Evolutionary conservation across 257 asterid species (phyloP).

Genomic region (Solanum clarkiae): DNA sequence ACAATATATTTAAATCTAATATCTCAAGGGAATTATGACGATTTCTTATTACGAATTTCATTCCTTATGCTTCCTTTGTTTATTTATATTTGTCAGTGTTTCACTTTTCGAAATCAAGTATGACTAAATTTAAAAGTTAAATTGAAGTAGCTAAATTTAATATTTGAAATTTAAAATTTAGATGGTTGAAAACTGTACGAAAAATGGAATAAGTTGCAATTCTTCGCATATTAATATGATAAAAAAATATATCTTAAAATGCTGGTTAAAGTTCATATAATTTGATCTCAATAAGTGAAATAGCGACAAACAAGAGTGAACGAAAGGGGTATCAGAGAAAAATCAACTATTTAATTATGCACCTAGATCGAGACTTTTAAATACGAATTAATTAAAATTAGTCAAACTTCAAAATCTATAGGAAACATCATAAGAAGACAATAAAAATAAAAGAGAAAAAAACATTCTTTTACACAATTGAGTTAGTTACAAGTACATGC

Average conservation of each 20-base stretch:
- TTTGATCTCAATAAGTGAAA: too few species aligned
- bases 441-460: background rate
- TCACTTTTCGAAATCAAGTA: too few species aligned
- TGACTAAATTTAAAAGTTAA: too few species aligned
- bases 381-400: background rate
- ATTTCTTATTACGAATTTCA: background rate
- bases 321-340: background rate
- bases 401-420: background rate
- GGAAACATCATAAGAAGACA: background rate
- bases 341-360: background rate
- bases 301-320: too few species aligned
- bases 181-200: too few species aligned
- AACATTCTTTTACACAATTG: background rate
- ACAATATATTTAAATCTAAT: background rate
- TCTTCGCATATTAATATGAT: too few species aligned
- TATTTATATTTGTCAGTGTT: too few species aligned
- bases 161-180: too few species aligned
- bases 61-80: background rate
- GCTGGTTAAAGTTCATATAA: too few species aligned
- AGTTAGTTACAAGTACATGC: background rate
- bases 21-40: background rate
- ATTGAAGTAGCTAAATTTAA: too few species aligned
- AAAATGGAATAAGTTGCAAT: too few species aligned
- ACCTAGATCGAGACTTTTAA: rapidly evolving
- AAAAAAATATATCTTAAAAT: too few species aligned